Percentiles rank a stretch among this genome's conserved stretches.
Conservation (phyloP, 768 basidiomycete species). For the Naganishia kalamii region DNA sequence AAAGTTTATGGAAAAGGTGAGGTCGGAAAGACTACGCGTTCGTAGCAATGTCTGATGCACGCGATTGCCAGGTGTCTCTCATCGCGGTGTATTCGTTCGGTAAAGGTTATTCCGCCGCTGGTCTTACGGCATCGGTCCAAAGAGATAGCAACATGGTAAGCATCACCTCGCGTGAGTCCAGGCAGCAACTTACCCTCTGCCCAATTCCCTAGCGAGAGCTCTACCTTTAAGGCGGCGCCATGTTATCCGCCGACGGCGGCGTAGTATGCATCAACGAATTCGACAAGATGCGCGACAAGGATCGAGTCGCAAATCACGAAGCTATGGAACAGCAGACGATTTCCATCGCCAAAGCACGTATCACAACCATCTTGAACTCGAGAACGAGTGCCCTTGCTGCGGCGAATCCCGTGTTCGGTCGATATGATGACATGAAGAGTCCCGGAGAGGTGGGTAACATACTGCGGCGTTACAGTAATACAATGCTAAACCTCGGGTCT, state of each 20-base stretch:
- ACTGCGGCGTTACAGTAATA: neutral
- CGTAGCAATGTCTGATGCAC: neutral
- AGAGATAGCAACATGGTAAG: slow-evolving; percentile 81
- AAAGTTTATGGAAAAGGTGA: slow-evolving; percentile 94
- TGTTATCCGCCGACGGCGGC: slow-evolving; percentile 97
- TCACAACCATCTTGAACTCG: slow-evolving; percentile 94
- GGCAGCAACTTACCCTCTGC: neutral
- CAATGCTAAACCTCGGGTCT: neutral
- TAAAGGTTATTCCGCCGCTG: slow-evolving; percentile 96
- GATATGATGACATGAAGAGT: slow-evolving; percentile 93
- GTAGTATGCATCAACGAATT: slow-evolving; percentile 99
- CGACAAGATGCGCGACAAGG: slow-evolving; percentile 99
- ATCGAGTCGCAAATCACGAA: slow-evolving; percentile 97
- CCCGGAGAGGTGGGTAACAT: slow-evolving; percentile 69
- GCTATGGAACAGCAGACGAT: slow-evolving; percentile 99
- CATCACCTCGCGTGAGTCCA: slow-evolving; percentile 15
- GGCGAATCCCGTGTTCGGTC: slow-evolving; percentile 94
- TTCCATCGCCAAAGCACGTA: slow-evolving; percentile 97
- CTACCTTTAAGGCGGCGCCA: slow-evolving; percentile 96
- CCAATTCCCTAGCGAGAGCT: slow-evolving; percentile 70
- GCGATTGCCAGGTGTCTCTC: slow-evolving; percentile 67
- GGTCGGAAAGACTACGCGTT: neutral
- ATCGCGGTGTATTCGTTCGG: slow-evolving; percentile 98
- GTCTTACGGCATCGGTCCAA: slow-evolving; percentile 95
- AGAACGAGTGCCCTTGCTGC: slow-evolving; percentile 92